Percentiles rank a stretch among this genome's conserved stretches.
Conservation (phyloP, 2,329 filamentous ascomycete genomes). For the Neoascochyta sp. region DNA sequence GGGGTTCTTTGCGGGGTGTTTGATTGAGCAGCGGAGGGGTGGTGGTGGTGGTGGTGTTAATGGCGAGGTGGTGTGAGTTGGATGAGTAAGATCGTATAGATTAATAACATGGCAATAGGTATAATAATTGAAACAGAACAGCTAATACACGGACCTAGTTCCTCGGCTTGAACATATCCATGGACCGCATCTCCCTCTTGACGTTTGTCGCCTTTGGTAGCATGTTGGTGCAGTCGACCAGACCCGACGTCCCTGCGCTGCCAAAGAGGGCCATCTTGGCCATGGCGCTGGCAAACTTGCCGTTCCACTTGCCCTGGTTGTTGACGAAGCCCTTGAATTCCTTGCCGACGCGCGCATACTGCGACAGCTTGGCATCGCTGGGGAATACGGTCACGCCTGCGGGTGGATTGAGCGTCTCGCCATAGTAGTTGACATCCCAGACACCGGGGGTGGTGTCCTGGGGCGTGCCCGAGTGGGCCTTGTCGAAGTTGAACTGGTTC, state of each 20-base stretch:
- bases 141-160: background rate
- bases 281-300: slow-evolving; percentile 30
- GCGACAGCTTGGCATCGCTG: slow-evolving; percentile 29
- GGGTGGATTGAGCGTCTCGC: slow-evolving; percentile 19
- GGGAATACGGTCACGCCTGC: slow-evolving; percentile 27
- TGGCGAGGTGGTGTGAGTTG: too few species aligned
- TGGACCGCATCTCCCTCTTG: slow-evolving; percentile 15
- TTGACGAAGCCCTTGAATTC: slow-evolving; percentile 36
- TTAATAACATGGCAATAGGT: too few species aligned
- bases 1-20: slow-evolving; percentile 12
- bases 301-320: slow-evolving; percentile 34
- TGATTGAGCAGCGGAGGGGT: slow-evolving; percentile 7
- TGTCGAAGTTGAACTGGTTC: slow-evolving; percentile 19
- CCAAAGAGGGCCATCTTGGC: slow-evolving; percentile 20
- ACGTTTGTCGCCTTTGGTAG: slow-evolving; percentile 14
- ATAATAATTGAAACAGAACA: background rate
- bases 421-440: slow-evolving; percentile 28
- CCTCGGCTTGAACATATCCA: slow-evolving; percentile 5
- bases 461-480: slow-evolving; percentile 9
- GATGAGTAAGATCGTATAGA: too few species aligned
- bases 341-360: slow-evolving; percentile 26
- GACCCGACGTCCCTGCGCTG: slow-evolving; percentile 6
- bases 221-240: slow-evolving; percentile 20
- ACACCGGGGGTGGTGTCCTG: slow-evolving; percentile 22
- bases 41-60: too few species aligned